Percentiles rank a stretch among this genome's conserved stretches.
Evolutionary conservation across 176 grass and related monocot species (phyloP).

Genomic region (Leersia perrieri): DNA sequence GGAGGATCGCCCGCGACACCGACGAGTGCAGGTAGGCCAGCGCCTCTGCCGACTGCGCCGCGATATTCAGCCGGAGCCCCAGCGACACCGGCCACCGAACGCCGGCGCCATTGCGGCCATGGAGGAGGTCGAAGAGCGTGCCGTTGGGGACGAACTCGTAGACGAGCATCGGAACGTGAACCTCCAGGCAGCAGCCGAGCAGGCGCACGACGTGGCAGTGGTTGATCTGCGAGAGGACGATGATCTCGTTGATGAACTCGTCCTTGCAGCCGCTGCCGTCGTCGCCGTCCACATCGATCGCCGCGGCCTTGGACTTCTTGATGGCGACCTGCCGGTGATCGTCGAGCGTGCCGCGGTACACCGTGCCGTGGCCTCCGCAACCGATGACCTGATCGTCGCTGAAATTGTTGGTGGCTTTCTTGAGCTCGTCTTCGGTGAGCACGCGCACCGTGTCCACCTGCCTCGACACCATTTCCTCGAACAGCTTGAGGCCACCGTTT

Average conservation of each 20-base stretch:
- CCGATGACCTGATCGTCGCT: conserved; percentile 3
- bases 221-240: conserved; percentile 40
- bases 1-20: background rate
- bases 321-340: conserved; percentile 8
- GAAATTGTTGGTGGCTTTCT: conserved; percentile 27
- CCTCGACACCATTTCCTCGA: background rate
- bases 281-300: background rate
- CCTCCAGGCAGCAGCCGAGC: conserved; percentile 36
- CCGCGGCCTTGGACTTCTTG: conserved; percentile 11
- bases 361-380: conserved; percentile 1
- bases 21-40: conserved; percentile 29
- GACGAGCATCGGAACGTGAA: conserved; percentile 12
- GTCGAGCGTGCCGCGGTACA: background rate
- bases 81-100: background rate
- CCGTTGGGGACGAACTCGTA: conserved; percentile 36
- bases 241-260: conserved; percentile 30
- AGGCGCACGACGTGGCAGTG: conserved; percentile 29
- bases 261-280: background rate
- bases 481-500: background rate
- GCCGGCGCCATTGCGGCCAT: background rate
- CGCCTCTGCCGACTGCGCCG: background rate
- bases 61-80: conserved; percentile 17
- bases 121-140: conserved; percentile 17
- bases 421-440: conserved; percentile 1
- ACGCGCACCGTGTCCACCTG: background rate